These are phyloP conservation scores for Diutina neorugosa DNA, from an alignment of 1,139 yeast genomes.

Conservation along the genomic window DNA sequence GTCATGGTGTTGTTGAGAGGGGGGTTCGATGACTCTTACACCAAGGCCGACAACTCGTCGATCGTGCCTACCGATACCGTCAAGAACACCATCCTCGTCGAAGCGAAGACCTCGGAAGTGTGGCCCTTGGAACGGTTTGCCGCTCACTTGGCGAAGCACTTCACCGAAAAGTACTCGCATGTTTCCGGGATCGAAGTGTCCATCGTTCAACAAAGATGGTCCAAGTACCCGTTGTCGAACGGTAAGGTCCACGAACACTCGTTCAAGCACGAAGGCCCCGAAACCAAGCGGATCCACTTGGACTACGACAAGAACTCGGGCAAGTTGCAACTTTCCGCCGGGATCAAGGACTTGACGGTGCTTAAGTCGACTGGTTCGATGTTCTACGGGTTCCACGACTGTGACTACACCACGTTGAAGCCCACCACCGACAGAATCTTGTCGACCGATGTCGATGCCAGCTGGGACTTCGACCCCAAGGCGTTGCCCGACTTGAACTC, in stretches of 20 bases:
- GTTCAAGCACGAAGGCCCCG: slow-evolving; percentile 75
- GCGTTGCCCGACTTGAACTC: slow-evolving; percentile 30
- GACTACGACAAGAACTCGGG: slow-evolving; percentile 35
- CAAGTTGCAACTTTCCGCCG: slow-evolving; percentile 47
- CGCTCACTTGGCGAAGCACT: slow-evolving; percentile 72
- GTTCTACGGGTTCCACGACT: slow-evolving; percentile 76
- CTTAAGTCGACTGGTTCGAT: slow-evolving; percentile 90
- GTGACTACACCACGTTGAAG: slow-evolving; percentile 79
- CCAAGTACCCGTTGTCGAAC: slow-evolving; percentile 11
- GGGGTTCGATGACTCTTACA: slow-evolving; percentile 65
- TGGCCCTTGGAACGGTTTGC: slow-evolving; percentile 92
- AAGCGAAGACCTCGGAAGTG: slow-evolving; percentile 69
- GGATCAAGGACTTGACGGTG: slow-evolving; percentile 74
- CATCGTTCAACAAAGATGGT: slow-evolving; percentile 70
- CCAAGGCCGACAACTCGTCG: slow-evolving; percentile 77
- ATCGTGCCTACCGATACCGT: slow-evolving; percentile 92
- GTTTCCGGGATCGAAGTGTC: slow-evolving; percentile 59
- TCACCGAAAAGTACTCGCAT: slow-evolving; percentile 61
- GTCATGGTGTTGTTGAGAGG: slow-evolving; percentile 69
- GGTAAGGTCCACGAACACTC: slow-evolving; percentile 77
- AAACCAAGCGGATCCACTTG: slow-evolving; percentile 52
- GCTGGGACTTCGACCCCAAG: slow-evolving; percentile 55
- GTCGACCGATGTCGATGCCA: slow-evolving; percentile 75
- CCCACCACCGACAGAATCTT: slow-evolving; percentile 78
- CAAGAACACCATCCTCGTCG: slow-evolving; percentile 72